These are phyloP conservation scores for Penicillium canariense DNA, from an alignment of 495 filamentous ascomycete species.

Conservation along the genomic window DNA sequence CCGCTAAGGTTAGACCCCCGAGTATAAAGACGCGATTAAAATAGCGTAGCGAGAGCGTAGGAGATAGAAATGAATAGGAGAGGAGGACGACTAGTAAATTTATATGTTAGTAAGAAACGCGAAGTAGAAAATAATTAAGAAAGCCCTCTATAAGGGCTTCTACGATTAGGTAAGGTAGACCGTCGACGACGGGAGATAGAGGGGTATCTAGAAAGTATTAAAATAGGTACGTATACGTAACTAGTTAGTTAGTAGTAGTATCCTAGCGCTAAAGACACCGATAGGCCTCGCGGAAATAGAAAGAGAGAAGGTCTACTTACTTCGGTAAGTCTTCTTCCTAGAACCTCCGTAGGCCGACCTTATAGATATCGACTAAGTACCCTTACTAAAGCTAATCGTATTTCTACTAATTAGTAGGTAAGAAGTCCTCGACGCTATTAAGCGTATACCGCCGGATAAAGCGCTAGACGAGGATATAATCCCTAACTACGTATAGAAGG, in stretches of 20 bases:
- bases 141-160: not conserved
- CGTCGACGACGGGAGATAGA: not conserved
- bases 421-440: not conserved
- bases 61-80: not conserved
- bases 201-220: not conserved
- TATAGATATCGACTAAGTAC: not conserved
- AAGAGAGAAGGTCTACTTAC: not conserved
- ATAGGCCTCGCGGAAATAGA: not conserved
- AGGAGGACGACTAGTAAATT: not conserved
- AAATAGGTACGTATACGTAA: not conserved
- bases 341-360: not conserved
- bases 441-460: not conserved
- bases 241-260: not conserved
- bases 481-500: not conserved
- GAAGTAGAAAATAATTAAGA: not conserved
- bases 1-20: not conserved
- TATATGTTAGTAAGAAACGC: not conserved
- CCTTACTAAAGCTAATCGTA: not conserved
- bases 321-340: not conserved
- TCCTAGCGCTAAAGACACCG: not conserved
- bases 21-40: not conserved
- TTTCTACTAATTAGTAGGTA: not conserved
- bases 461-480: not conserved
- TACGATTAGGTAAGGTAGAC: not conserved
- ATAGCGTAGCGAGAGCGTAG: too few species aligned